Evolutionary conservation across 768 basidiomycete species (phyloP).

Genomic region (Solioccasus polychromus): DNA sequence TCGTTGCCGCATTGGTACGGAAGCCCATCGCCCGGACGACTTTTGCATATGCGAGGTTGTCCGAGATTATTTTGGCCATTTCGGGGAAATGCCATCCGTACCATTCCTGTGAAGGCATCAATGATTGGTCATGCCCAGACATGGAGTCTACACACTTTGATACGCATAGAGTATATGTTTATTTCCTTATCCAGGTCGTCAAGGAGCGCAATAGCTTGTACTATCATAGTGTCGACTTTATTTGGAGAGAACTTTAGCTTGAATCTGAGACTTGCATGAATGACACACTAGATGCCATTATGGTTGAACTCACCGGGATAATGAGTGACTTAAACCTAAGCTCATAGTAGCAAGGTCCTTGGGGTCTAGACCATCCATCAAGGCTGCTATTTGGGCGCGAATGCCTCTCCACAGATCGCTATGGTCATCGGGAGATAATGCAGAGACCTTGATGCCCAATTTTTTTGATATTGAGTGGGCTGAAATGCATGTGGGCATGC

Average conservation of each 20-base stretch:
- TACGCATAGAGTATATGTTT: conserved; percentile 99
- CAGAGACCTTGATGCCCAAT: conserved; percentile 81
- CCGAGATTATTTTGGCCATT: conserved; percentile 96
- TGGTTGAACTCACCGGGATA: conserved; percentile 68
- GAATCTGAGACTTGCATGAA: conserved; percentile 55
- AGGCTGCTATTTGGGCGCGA: conserved; percentile 77
- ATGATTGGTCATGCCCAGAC: not conserved
- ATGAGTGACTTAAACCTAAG: conserved; percentile 92
- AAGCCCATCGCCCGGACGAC: conserved; percentile 93
- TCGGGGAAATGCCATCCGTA: conserved; percentile 99
- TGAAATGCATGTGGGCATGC: conserved; percentile 28
- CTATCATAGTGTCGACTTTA: conserved; percentile 99
- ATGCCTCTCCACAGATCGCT: conserved; percentile 96
- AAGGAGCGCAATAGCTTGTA: conserved; percentile 95
- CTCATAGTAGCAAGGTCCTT: conserved; percentile 97
- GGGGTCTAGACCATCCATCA: conserved; percentile 89
- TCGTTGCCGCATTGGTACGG: conserved; percentile 88
- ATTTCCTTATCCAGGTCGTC: conserved; percentile 99
- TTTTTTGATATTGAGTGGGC: conserved; percentile 90
- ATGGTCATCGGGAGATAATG: conserved; percentile 52
- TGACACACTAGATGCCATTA: not conserved
- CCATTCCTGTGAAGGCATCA: conserved; percentile 76
- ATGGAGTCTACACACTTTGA: conserved; percentile 64
- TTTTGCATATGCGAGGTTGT: conserved; percentile 97
- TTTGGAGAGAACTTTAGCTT: conserved; percentile 99